phyloP scores from a whole-genome alignment of 805 yeast genomes.

The Candida palmyrensis region DNA sequence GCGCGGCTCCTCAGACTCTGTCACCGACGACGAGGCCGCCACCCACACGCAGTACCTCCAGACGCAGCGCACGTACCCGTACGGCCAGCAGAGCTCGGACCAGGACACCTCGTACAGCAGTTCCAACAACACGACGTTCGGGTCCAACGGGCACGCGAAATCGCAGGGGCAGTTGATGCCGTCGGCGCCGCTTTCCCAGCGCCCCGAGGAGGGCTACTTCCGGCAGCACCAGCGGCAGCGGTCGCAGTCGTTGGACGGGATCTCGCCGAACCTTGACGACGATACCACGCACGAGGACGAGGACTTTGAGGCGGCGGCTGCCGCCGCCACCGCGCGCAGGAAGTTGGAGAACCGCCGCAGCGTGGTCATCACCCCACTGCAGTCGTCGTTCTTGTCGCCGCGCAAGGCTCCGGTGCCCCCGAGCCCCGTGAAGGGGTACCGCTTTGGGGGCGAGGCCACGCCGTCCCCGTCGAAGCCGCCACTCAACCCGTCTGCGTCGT shows the following conservation, averaged over 20 bases:
- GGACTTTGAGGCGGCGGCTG: constrained; percentile 3
- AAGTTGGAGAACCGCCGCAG: constrained; percentile 8
- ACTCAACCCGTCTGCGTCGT: constrained; percentile 5
- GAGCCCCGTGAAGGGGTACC: constrained; percentile 23
- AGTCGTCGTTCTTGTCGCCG: constrained; percentile 56
- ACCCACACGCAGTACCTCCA: background rate
- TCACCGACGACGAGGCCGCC: background rate
- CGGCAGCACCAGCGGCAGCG: constrained; percentile 39
- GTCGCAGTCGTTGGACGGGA: constrained; percentile 48
- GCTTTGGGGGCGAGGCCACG: constrained; percentile 19
- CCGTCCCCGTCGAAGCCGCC: constrained; percentile 4
- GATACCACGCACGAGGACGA: background rate
- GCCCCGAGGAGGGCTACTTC: background rate
- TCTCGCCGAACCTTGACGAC: constrained; percentile 7
- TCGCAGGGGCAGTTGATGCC: constrained; percentile 32
- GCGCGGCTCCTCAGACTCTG: constrained; percentile 1
- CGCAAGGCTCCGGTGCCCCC: constrained; percentile 74
- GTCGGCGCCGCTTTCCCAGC: constrained; percentile 23
- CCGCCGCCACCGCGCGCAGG: no score
- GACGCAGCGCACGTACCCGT: constrained; percentile 1
- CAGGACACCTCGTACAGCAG: background rate
- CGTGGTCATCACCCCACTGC: constrained; percentile 15
- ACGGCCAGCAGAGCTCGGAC: background rate
- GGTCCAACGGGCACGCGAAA: constrained; percentile 1
- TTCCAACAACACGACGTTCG: background rate